Percentiles rank a stretch among this genome's conserved stretches.
Evolutionary conservation across 768 basidiomycete genomes (phyloP).

Genomic region (Kwoniella europaea): DNA sequence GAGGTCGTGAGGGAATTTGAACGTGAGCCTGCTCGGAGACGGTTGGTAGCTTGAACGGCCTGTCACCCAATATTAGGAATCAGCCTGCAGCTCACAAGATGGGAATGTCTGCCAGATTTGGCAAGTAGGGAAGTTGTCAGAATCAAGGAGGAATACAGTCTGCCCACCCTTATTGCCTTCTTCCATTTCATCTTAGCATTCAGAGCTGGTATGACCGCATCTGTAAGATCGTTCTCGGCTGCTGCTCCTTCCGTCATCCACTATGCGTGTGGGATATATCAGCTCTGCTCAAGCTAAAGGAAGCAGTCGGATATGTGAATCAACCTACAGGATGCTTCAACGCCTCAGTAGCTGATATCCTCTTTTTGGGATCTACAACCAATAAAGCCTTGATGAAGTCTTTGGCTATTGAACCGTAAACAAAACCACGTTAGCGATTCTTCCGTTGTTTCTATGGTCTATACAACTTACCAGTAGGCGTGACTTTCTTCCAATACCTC

Average conservation of each 20-base stretch:
- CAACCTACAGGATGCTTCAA: slow-evolving; percentile 67
- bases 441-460: neutral
- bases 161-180: slow-evolving; percentile 39
- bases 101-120: neutral
- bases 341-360: slow-evolving; percentile 77
- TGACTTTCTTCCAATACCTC: slow-evolving; percentile 90
- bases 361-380: slow-evolving; percentile 69
- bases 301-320: neutral
- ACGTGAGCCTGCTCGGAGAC: slow-evolving; percentile 37
- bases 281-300: neutral
- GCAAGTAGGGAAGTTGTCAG: neutral
- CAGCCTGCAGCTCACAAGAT: neutral
- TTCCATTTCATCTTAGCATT: slow-evolving; percentile 38
- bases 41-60: slow-evolving; percentile 47
- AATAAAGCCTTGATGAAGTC: slow-evolving; percentile 76
- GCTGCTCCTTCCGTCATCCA: slow-evolving; percentile 76
- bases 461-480: slow-evolving; percentile 66
- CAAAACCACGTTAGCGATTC: neutral
- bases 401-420: slow-evolving; percentile 67
- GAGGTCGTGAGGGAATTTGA: slow-evolving; percentile 1
- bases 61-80: neutral
- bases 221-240: slow-evolving; percentile 73
- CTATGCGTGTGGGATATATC: slow-evolving; percentile 54
- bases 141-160: neutral
- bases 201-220: slow-evolving; percentile 80